A percentile compares a stretch with the other conserved stretches of the same genome.
Conservation (phyloP, 1,284 basidiomycete species). For the Anthracocystis walkeri region DNA sequence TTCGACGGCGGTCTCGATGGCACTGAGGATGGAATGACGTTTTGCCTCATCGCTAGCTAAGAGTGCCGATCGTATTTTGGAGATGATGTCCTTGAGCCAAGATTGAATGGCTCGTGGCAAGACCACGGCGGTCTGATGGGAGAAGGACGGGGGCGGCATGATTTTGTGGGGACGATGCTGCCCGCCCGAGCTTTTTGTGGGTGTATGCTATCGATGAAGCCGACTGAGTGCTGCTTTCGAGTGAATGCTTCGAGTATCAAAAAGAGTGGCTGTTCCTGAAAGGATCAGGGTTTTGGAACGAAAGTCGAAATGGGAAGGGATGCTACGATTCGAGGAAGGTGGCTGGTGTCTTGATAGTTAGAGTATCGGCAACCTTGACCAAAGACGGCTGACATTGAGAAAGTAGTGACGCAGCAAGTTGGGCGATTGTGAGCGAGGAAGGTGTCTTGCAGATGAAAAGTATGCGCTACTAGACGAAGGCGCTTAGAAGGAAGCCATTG, state of each 20-base stretch:
- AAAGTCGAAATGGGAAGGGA: background rate
- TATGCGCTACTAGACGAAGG: background rate
- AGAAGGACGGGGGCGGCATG: slow-evolving; percentile 55
- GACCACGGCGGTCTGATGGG: slow-evolving; percentile 43
- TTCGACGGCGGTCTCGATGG: slow-evolving; percentile 34
- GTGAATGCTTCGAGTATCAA: background rate
- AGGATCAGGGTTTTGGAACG: background rate
- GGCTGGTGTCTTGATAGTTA: slow-evolving; percentile 52
- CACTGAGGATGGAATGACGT: slow-evolving; percentile 28
- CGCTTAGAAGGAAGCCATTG: slow-evolving; percentile 20
- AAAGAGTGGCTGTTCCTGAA: background rate
- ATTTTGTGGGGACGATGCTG: background rate
- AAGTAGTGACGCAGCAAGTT: slow-evolving; percentile 14
- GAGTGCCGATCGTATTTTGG: slow-evolving; percentile 39
- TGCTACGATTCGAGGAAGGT: slow-evolving; percentile 4
- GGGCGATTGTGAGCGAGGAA: slow-evolving; percentile 7
- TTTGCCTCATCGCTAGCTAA: slow-evolving; percentile 27
- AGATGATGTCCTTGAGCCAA: slow-evolving; percentile 47
- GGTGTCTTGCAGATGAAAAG: background rate
- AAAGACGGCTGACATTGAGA: slow-evolving; percentile 51
- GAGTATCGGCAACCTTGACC: slow-evolving; percentile 53
- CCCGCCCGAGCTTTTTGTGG: background rate
- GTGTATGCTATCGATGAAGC: background rate
- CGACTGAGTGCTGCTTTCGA: background rate
- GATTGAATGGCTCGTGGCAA: slow-evolving; percentile 39